Conservation (phyloP, 2,329 filamentous ascomycete species). For the Fusarium nisikadoi region DNA sequence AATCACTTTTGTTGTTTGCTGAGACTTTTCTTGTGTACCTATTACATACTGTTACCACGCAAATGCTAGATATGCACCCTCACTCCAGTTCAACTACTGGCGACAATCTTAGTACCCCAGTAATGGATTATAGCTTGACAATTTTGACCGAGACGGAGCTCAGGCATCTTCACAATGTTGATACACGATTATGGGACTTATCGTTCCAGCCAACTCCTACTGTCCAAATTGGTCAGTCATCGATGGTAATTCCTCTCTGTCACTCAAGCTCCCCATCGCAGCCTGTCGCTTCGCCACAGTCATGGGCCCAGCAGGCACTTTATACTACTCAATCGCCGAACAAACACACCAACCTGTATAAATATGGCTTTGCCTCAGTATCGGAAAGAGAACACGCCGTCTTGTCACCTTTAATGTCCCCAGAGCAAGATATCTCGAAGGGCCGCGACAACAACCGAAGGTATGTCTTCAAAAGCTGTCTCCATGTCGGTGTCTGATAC, state of each 20-base stretch:
- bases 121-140: too few relatives aligned
- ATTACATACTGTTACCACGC: background rate
- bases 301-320: fast-evolving
- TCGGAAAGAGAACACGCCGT: fast-evolving
- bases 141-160: fast-evolving
- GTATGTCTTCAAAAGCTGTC: fast-evolving
- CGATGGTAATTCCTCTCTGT: fast-evolving
- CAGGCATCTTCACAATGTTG: background rate
- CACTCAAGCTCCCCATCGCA: background rate
- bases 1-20: background rate
- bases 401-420: fast-evolving
- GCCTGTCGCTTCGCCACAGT: fast-evolving
- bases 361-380: fast-evolving
- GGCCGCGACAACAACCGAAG: background rate
- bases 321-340: background rate
- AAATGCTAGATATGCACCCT: background rate
- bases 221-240: background rate
- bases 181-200: background rate
- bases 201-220: background rate
- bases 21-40: background rate
- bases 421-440: background rate
- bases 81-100: background rate
- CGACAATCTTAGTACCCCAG: fast-evolving
- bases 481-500: fast-evolving
- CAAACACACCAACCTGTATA: fast-evolving